Conservation (phyloP, 495 filamentous ascomycete species). For the Apodospora peruviana region DNA sequence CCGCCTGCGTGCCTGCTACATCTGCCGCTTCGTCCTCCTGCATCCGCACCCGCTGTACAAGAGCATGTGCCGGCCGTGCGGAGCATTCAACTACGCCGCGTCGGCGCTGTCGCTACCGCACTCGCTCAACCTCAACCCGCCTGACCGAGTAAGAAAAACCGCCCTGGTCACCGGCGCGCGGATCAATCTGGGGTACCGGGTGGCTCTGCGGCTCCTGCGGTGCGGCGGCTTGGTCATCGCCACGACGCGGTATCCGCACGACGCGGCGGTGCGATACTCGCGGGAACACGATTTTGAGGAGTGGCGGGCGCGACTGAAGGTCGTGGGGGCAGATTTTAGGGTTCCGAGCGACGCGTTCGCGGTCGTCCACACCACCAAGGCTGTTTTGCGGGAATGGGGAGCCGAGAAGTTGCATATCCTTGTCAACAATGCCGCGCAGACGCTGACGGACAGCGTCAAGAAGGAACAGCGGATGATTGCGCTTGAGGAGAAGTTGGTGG, state of each 20-base stretch:
- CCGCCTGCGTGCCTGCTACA: conserved; percentile 30
- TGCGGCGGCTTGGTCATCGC: conserved; percentile 47
- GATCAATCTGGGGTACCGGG: conserved; percentile 40
- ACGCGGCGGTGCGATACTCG: conserved; percentile 36
- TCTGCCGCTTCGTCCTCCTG: conserved; percentile 30
- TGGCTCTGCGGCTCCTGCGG: conserved; percentile 37
- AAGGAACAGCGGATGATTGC: conserved; percentile 31
- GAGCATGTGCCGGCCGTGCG: conserved; percentile 37
- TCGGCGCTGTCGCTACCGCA: conserved; percentile 26
- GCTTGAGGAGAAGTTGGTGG: neutral
- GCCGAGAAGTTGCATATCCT: conserved; percentile 30
- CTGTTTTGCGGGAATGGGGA: conserved; percentile 19
- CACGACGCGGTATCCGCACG: conserved; percentile 39
- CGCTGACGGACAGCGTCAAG: conserved; percentile 37
- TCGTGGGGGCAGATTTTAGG: conserved; percentile 44
- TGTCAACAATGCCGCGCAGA: conserved; percentile 49
- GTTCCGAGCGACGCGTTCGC: conserved; percentile 39
- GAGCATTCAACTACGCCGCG: conserved; percentile 24
- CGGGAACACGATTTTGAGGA: conserved; percentile 25
- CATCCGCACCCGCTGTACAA: conserved; percentile 27
- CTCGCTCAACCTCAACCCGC: conserved; percentile 23
- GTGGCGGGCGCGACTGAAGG: conserved; percentile 30
- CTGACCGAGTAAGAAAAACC: too few species aligned
- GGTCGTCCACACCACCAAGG: conserved; percentile 16
- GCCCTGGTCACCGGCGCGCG: conserved; percentile 46